Evolutionary conservation across 1,284 basidiomycete species (phyloP).

Genomic region (Singerocomus rubriflavus): DNA sequence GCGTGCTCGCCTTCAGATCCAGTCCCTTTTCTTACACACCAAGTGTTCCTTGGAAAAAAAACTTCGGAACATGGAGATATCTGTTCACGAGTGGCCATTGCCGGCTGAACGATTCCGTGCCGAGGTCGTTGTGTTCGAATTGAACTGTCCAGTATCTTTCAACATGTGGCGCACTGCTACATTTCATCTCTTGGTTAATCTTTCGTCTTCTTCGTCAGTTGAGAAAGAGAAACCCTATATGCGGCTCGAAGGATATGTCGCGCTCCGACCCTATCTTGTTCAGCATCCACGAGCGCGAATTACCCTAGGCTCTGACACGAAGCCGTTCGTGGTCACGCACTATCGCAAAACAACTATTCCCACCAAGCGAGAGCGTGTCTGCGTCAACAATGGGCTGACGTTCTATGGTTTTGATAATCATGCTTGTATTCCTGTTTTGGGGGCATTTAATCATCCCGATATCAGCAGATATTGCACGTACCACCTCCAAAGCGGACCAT

Average conservation of each 20-base stretch:
- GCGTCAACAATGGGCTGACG: conserved; percentile 36
- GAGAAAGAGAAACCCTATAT: not conserved
- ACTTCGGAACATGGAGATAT: conserved; percentile 31
- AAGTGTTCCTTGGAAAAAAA: conserved; percentile 34
- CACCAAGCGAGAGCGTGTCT: conserved; percentile 20
- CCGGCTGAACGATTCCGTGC: not conserved
- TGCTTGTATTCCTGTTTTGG: conserved; percentile 9
- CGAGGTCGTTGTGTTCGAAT: not conserved
- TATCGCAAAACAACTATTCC: conserved; percentile 34
- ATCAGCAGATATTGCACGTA: no score
- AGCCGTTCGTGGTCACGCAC: conserved; percentile 39
- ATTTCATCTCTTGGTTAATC: no score
- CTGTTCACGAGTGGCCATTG: conserved; percentile 42
- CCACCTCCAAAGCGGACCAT: no score
- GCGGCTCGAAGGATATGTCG: not conserved
- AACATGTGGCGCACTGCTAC: conserved; percentile 8
- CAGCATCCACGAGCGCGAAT: conserved; percentile 28
- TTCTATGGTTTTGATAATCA: conserved; percentile 25
- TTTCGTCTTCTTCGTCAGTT: not conserved
- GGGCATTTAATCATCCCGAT: conserved; percentile 7
- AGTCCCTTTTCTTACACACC: no score
- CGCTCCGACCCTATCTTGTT: conserved; percentile 10
- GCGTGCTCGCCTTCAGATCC: no score
- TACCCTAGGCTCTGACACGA: conserved; percentile 39
- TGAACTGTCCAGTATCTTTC: not conserved